These are phyloP conservation scores for Eucalyptus globulus DNA, from an alignment of 345 rosid species.

Conservation along the genomic window DNA sequence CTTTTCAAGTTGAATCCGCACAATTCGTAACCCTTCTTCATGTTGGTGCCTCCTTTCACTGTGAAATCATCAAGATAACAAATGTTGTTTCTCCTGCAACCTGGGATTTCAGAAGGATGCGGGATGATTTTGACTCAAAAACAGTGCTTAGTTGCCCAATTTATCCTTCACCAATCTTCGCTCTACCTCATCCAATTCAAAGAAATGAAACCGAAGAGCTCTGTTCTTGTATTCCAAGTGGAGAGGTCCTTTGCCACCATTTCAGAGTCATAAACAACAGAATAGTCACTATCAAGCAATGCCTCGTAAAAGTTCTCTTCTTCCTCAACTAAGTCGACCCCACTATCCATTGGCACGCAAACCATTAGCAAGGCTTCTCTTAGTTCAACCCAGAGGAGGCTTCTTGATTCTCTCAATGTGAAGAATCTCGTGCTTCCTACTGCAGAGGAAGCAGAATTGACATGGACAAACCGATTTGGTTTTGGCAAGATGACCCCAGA, in stretches of 20 bases:
- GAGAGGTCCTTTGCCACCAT: neutral
- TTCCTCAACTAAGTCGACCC: neutral
- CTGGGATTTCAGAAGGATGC: neutral
- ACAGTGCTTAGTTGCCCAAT: neutral
- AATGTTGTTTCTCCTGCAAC: neutral
- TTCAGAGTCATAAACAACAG: neutral
- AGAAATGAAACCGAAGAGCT: neutral
- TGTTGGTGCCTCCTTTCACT: neutral
- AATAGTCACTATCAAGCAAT: neutral
- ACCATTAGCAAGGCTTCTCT: neutral
- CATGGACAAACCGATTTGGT: slow-evolving; percentile 77
- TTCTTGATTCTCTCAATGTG: slow-evolving; percentile 49
- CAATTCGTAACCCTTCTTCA: neutral
- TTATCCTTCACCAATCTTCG: neutral
- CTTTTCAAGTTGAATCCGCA: neutral
- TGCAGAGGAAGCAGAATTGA: slow-evolving; percentile 72
- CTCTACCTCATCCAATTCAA: neutral
- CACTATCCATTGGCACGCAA: neutral
- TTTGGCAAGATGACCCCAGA: slow-evolving; percentile 42
- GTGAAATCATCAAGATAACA: neutral
- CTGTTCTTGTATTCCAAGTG: neutral
- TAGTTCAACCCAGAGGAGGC: slow-evolving; percentile 2
- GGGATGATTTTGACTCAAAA: neutral
- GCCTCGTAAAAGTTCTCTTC: neutral
- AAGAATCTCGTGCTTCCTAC: slow-evolving; percentile 71